A percentile compares a stretch with the other conserved stretches of the same genome.
phyloP scores from a whole-genome alignment of 2,329 filamentous ascomycete genomes.

The Phyllosticta capitalensis region DNA sequence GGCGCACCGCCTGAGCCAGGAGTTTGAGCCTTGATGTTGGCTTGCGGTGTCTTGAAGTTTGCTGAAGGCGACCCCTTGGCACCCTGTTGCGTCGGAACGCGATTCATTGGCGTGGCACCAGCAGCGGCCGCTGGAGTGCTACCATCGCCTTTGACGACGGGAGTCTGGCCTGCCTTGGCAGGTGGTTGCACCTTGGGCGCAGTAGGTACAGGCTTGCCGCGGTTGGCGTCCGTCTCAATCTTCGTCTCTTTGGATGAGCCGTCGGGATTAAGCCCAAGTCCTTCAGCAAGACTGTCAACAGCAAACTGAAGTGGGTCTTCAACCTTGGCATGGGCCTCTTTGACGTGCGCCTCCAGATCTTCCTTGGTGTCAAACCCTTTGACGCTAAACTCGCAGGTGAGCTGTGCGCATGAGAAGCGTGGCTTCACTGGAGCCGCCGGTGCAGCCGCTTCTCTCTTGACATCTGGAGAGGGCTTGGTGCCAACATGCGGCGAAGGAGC shows the following conservation, averaged over 20 bases:
- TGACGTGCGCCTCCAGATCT: conserved; percentile 46
- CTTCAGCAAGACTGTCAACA: conserved; percentile 42
- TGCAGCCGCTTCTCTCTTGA: conserved; percentile 39
- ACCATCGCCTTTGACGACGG: conserved; percentile 22
- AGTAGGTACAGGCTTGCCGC: conserved; percentile 14
- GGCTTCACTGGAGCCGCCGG: conserved; percentile 30
- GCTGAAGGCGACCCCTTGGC: conserved; percentile 28
- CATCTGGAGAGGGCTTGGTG: conserved; percentile 34
- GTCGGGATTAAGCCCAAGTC: conserved; percentile 40
- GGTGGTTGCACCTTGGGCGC: conserved; percentile 19
- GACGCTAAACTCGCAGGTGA: conserved; percentile 43
- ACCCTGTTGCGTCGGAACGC: conserved; percentile 28
- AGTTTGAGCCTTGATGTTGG: conserved; percentile 24
- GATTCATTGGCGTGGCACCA: conserved; percentile 28
- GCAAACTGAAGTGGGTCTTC: conserved; percentile 49
- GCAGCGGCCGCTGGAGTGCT: conserved; percentile 26
- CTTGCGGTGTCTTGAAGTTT: conserved; percentile 29
- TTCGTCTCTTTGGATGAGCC: conserved; percentile 32
- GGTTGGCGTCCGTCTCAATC: conserved; percentile 17
- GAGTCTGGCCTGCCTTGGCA: conserved; percentile 26
- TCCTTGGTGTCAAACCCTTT: conserved; percentile 46
- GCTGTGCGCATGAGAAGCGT: conserved; percentile 44
- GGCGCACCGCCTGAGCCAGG: conserved; percentile 18
- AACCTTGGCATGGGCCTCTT: conserved; percentile 44
- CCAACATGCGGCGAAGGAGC: conserved; percentile 31